A percentile compares a stretch with the other conserved stretches of the same genome.
Evolutionary conservation across 2,329 filamentous ascomycete genomes (phyloP).

Genomic region (Colletotrichum destructivum): DNA sequence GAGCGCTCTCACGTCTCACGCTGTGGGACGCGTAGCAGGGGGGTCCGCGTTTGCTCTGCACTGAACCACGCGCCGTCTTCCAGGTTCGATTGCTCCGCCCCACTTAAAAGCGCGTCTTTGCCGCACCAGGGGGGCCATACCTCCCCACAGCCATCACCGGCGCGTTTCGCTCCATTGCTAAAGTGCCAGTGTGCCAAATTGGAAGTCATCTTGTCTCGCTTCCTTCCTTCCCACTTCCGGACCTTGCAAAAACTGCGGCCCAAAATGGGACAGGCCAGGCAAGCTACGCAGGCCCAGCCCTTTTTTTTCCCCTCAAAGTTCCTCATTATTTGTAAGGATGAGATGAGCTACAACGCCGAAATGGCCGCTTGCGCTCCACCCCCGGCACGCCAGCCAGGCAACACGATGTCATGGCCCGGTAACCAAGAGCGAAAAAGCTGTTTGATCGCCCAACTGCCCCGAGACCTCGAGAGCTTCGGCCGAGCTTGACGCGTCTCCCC

Average conservation of each 20-base stretch:
- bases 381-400: constrained; percentile 22
- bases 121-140: constrained; percentile 11
- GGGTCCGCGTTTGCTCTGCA: constrained; percentile 36
- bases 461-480: constrained; percentile 32
- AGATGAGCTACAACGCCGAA: constrained; percentile 14
- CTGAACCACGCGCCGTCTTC: constrained; percentile 25
- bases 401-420: constrained; percentile 38
- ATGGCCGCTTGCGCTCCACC: constrained; percentile 37
- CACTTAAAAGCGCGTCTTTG: constrained; percentile 37
- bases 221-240: constrained; percentile 29
- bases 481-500: constrained; percentile 28
- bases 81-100: constrained; percentile 1
- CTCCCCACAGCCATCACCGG: constrained; percentile 15
- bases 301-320: constrained; percentile 14
- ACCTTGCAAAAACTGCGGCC: constrained; percentile 19
- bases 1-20: constrained; percentile 32
- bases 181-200: constrained; percentile 29
- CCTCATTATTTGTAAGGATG: constrained; percentile 19
- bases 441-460: background rate
- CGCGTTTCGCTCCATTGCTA: constrained; percentile 36
- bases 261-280: constrained; percentile 22
- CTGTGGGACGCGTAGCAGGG: constrained; percentile 38
- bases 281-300: constrained; percentile 24
- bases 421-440: constrained; percentile 18
- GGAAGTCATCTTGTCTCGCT: constrained; percentile 28